Evolutionary conservation across 2,329 filamentous ascomycete species (phyloP).

Genomic region (Capronia epimyces): DNA sequence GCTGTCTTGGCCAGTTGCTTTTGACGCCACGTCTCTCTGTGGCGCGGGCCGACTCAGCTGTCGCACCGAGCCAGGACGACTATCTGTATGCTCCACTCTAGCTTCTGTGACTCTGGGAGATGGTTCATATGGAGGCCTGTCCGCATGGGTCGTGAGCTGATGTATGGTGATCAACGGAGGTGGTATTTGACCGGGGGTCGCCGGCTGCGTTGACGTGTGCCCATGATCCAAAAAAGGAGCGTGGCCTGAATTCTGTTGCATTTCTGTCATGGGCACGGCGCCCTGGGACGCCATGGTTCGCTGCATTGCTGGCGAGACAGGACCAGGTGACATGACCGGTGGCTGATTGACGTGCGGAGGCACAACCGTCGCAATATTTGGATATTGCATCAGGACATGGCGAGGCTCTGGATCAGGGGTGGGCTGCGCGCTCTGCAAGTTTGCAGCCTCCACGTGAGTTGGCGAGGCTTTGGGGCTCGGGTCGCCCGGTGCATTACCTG

Average conservation of each 20-base stretch:
- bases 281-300: conserved; percentile 59
- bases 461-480: not conserved
- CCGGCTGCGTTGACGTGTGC: conserved; percentile 12
- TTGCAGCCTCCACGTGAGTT: not conserved
- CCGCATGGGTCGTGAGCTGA: conserved; percentile 27
- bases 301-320: conserved; percentile 58
- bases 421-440: not conserved
- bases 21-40: not conserved
- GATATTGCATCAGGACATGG: conserved; percentile 2
- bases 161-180: conserved; percentile 39
- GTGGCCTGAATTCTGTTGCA: conserved; percentile 44
- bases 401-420: not conserved
- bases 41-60: not conserved
- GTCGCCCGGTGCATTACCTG: not conserved
- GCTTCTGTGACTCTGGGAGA: conserved; percentile 2
- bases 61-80: not conserved
- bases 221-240: conserved; percentile 12
- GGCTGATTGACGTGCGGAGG: conserved; percentile 7
- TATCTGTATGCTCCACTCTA: conserved; percentile 7
- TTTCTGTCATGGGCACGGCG: conserved; percentile 55
- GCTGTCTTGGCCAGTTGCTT: conserved; percentile 47
- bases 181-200: conserved; percentile 31
- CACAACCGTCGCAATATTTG: conserved; percentile 16
- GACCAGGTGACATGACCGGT: conserved; percentile 52
- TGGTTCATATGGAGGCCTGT: not conserved